Evolutionary conservation across 768 basidiomycete species (phyloP).

Genomic region (Leccinum boreale): DNA sequence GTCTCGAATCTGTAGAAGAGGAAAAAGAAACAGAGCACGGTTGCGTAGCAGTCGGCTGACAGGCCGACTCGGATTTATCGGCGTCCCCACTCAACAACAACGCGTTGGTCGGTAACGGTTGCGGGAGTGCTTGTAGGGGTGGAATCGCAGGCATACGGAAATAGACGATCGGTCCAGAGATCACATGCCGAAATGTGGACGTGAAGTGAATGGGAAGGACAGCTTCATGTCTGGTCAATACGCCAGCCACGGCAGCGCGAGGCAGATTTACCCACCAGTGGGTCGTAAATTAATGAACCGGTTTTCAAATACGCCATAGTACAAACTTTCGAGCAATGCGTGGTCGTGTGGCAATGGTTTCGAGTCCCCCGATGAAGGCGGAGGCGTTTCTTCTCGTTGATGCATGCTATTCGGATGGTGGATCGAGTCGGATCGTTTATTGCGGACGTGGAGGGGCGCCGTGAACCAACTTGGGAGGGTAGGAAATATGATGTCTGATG

Average conservation of each 20-base stretch:
- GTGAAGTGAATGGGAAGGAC: conserved; percentile 68
- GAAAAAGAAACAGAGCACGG: conserved; percentile 53
- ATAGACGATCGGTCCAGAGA: conserved; percentile 54
- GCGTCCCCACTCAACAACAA: conserved; percentile 21
- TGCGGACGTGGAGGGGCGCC: conserved; percentile 55
- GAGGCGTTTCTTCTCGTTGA: conserved; percentile 30
- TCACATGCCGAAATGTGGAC: conserved; percentile 66
- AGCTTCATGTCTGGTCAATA: conserved; percentile 38
- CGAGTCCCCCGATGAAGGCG: conserved; percentile 30
- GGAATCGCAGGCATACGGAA: conserved; percentile 71
- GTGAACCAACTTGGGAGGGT: conserved; percentile 76
- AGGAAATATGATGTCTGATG: conserved; percentile 72
- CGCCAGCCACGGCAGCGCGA: neutral
- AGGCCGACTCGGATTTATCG: conserved; percentile 23
- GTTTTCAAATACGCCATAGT: conserved; percentile 62
- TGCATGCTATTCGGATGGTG: conserved; percentile 49
- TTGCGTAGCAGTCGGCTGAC: conserved; percentile 27
- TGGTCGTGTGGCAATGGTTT: conserved; percentile 57
- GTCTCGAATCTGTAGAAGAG: conserved; percentile 43
- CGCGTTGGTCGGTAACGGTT: conserved; percentile 25
- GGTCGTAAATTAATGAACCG: conserved; percentile 72
- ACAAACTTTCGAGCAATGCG: conserved; percentile 64
- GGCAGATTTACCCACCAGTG: conserved; percentile 45
- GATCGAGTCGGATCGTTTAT: conserved; percentile 45
- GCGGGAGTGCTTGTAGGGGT: conserved; percentile 49